Evolutionary conservation across 108 stramenopile genomes (phyloP).

Genomic region (Fistulifera pelliculosa): DNA sequence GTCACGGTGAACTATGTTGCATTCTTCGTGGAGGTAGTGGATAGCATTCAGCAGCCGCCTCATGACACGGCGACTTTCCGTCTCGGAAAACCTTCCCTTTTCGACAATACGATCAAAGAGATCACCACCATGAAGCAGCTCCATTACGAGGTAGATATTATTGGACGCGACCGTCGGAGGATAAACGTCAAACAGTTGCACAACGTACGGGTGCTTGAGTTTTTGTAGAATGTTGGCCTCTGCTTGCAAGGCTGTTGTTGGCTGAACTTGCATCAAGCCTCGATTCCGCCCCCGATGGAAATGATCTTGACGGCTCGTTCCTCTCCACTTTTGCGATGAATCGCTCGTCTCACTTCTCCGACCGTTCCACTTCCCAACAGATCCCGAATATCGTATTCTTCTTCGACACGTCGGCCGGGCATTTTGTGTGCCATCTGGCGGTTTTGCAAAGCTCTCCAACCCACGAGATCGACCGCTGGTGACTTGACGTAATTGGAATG

Average conservation of each 20-base stretch:
- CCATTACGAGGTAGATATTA: conserved; percentile 80
- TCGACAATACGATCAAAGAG: conserved; percentile 88
- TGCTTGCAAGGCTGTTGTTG: conserved; percentile 33
- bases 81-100: conserved; percentile 69
- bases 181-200: conserved; percentile 83
- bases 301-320: conserved; percentile 90
- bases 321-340: conserved; percentile 74
- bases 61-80: conserved; percentile 60
- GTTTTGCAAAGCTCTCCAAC: not conserved
- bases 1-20: conserved; percentile 77
- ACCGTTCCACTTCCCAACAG: conserved; percentile 84
- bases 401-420: conserved; percentile 39
- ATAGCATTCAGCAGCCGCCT: conserved; percentile 66
- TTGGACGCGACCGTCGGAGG: conserved; percentile 22
- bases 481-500: conserved; percentile 6
- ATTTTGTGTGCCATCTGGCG: not conserved
- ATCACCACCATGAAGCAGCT: conserved; percentile 84
- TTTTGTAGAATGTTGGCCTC: conserved; percentile 78
- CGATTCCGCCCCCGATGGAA: conserved; percentile 31
- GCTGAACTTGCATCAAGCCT: conserved; percentile 12
- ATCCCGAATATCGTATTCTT: conserved; percentile 86
- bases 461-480: not conserved
- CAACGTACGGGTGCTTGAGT: conserved; percentile 88
- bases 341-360: conserved; percentile 83
- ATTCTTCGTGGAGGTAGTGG: conserved; percentile 68